Evolutionary conservation across 805 yeast genomes (phyloP).

Genomic region (Schwanniomyces pseudopolymorphus): DNA sequence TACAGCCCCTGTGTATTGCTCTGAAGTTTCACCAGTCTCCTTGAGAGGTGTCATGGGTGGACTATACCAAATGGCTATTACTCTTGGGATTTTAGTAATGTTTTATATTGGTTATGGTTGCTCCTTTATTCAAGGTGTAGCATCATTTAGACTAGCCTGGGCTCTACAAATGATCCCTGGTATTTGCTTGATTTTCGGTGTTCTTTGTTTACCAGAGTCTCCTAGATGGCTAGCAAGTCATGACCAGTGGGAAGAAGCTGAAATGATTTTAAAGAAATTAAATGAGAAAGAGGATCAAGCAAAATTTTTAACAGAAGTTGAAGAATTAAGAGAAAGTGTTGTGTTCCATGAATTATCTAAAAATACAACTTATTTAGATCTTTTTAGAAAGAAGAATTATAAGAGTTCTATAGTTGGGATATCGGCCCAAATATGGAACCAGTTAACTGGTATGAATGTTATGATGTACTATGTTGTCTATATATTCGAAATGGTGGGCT

Average conservation of each 20-base stretch:
- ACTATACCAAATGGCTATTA: conserved; percentile 18
- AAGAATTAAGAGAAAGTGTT: conserved; percentile 58
- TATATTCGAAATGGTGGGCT: conserved; percentile 61
- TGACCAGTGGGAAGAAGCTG: conserved; percentile 46
- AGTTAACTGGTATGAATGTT: conserved; percentile 60
- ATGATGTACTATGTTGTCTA: conserved; percentile 63
- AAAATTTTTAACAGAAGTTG: conserved; percentile 52
- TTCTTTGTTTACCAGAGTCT: conserved; percentile 45
- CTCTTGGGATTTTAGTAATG: conserved; percentile 18
- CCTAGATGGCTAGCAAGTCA: conserved; percentile 50
- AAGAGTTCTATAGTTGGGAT: conserved; percentile 52
- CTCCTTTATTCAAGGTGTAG: conserved; percentile 42
- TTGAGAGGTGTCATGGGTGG: conserved; percentile 23
- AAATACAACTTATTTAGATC: conserved; percentile 44
- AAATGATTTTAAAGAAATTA: conserved; percentile 40
- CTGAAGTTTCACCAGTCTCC: conserved; percentile 24
- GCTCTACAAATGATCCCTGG: conserved; percentile 45
- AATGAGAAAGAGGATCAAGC: conserved; percentile 40
- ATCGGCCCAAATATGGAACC: conserved; percentile 57
- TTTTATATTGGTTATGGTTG: conserved; percentile 36
- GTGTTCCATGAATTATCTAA: conserved; percentile 48
- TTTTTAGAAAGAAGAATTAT: conserved; percentile 51
- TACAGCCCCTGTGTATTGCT: conserved; percentile 29
- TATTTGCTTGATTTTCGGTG: conserved; percentile 30
- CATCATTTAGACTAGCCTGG: conserved; percentile 44